These are phyloP conservation scores for Heterobasidion irregulare DNA, from an alignment of 1,284 basidiomycete species.

Conservation along the genomic window DNA sequence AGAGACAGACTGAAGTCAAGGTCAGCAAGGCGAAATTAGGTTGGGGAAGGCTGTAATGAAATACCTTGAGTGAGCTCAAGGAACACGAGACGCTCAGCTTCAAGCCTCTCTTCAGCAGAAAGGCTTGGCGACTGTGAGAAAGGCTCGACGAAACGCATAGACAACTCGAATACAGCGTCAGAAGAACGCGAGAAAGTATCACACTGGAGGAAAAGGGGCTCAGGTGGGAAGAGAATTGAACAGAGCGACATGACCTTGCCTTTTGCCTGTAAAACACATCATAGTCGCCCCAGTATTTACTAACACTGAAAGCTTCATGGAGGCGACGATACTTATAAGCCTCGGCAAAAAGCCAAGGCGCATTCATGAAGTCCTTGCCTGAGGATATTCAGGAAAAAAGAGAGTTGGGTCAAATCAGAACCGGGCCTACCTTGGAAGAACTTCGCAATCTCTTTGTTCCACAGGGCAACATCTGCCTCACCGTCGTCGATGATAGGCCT, in stretches of 20 bases:
- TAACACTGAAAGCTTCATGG: constrained; percentile 92
- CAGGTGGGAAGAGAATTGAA: constrained; percentile 7
- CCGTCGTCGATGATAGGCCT: constrained; percentile 88
- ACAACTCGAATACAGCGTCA: constrained; percentile 93
- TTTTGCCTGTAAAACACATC: constrained; percentile 91
- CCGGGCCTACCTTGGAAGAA: constrained; percentile 73
- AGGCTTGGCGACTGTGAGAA: constrained; percentile 56
- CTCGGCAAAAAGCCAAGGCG: constrained; percentile 93
- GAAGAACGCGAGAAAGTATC: constrained; percentile 93
- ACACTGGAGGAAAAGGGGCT: constrained; percentile 40
- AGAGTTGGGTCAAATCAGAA: background rate
- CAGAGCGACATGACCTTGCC: constrained; percentile 27
- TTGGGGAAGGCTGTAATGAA: constrained; percentile 11
- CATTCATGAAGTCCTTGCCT: constrained; percentile 96
- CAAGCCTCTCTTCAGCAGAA: constrained; percentile 50
- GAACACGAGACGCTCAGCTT: constrained; percentile 88
- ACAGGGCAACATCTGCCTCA: constrained; percentile 90
- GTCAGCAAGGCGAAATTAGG: constrained; percentile 11
- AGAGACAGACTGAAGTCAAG: constrained; percentile 65
- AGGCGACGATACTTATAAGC: constrained; percentile 97
- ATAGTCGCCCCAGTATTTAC: constrained; percentile 87
- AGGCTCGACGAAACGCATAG: constrained; percentile 86
- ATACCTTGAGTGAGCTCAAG: constrained; percentile 81
- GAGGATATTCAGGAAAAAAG: background rate
- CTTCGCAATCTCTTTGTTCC: constrained; percentile 95